Evolutionary conservation across 805 yeast species (phyloP), one percentile per base, ranked within the genome.

Genomic region (Kurtzmaniella fragi): DNA sequence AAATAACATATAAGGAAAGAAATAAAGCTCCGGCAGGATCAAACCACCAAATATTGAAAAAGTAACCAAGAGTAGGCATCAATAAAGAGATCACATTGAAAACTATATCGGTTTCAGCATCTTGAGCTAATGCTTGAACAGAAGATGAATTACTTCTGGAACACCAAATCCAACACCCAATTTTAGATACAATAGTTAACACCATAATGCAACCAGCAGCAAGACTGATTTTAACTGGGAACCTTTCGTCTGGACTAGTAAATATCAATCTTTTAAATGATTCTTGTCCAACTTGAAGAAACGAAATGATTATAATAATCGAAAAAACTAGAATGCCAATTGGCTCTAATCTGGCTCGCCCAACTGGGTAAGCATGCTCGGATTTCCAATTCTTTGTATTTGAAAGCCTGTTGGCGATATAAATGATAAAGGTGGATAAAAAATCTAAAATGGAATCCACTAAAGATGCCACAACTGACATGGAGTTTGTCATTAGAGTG

Each of bases 81-180:
- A 84, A 44, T 17, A 85, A 70, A 1, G 93, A 84, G 32, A 82
- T 82, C 1, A 71, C 50, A 61, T 85, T 85, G 67, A 84, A 84
- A 3, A 84, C 72, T 26, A 84, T 75, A 57, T 85, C 95, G 1
- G 90, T 84, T 59, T 73, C 68, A 0, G 93, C 93, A 59, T 85
- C 95, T 57, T 84, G 91, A 2, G 90, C 86, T 40, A 84, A 63
- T 0, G 95, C 95, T 52, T 79, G 83, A 2, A 85, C 82, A 0
- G 89, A 78, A 13, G 82, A 74, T 12, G 87, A 80, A 13, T 70
- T 61, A 43, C 82, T 72, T 11, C 66, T 59, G 30, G 73, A 62
- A 53, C 91, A 84, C 77, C 84, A 76, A 10, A 74, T 23, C 70
- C 77, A 85, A 49, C 88, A 80, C 1, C 66, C 70, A 5, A 79